Evolutionary conservation across 2,329 filamentous ascomycete genomes (phyloP), one percentile per base, ranked within the genome.

Genomic region (Epichloe festucae): DNA sequence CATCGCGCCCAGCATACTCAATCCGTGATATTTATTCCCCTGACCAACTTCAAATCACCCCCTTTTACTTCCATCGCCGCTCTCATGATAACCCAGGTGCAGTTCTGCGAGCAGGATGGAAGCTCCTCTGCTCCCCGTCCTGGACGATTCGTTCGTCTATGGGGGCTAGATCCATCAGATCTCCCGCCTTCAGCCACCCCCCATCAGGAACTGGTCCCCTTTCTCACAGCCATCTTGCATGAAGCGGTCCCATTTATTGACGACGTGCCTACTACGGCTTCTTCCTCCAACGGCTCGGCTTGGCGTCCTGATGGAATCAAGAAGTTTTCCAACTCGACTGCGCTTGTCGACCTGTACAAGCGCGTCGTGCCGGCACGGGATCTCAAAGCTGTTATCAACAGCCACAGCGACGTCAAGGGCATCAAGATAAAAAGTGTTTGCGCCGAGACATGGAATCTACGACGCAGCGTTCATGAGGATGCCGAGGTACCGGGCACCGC

Each of bases 381-480:
- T 35, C 66, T 81, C 5, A 65, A 67, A 48, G 59, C 60, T 39
- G 58, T 72, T 40, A 67, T 67, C 7, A 60, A 64, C 38, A 59
- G 63, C 53, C 63, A 66, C 54, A 62, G 63, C 49, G 60, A 61
- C 4, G 57, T 60, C 42, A 49, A 42, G 1, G 54, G 59, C 10
- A 53, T 63, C 15, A 53, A 52, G 27, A 55, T 53, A 7, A 39
- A 48, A 6, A 59, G 57, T 38, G 35, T 60, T 17, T 57, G 56
- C 23, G 49, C 62, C 1, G 82, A 85, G 65, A 74, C 71, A 17
- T 89, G 85, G 85, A 76, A 75, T 50, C 78, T 78, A 41, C 75
- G 85, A 52, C 74, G 74, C 44, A 85, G 80, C 62, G 66, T 77
- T 42, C 85, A 89, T 62, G 68, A 69, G 52, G 74, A 84, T 59